Conservation (phyloP, 2,329 filamentous ascomycete genomes). For the Proliferodiscus dingleyae region DNA sequence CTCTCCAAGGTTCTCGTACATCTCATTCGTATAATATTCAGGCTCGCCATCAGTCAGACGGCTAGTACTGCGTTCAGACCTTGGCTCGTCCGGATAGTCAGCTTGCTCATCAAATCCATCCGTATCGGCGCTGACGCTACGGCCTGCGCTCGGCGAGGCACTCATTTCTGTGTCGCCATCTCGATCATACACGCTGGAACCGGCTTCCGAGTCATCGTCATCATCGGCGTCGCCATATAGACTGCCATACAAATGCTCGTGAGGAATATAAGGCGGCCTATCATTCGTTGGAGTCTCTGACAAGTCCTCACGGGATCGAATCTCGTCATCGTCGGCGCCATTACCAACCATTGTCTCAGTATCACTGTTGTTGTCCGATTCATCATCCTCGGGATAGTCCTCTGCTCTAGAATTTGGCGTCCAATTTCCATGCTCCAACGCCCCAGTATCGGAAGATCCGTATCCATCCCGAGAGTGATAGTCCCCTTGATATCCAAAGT, state of each 20-base stretch:
- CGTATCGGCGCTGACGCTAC: conserved; percentile 9
- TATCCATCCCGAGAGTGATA: conserved; percentile 11
- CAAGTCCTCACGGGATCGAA: conserved; percentile 17
- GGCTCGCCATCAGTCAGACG: conserved; percentile 2
- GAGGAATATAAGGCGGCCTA: conserved; percentile 7
- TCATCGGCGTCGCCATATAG: conserved; percentile 18
- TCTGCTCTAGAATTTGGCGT: too few relatives aligned
- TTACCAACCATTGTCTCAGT: conserved; percentile 27
- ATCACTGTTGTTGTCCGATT: conserved; percentile 25
- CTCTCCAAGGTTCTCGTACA: conserved; percentile 20
- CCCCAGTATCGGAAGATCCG: too few relatives aligned
- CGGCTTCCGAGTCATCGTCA: conserved; percentile 20
- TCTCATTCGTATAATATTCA: conserved; percentile 1
- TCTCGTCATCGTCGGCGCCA: conserved; percentile 23
- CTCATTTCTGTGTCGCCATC: conserved; percentile 35
- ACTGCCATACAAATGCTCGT: conserved; percentile 6
- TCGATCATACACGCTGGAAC: conserved; percentile 21
- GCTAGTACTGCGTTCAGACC: conserved; percentile 10
- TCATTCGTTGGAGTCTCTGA: conserved; percentile 20
- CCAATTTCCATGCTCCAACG: too few relatives aligned
- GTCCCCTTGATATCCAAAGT: conserved; percentile 9
- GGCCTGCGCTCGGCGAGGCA: conserved; percentile 19
- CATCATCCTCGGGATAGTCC: conserved; percentile 12
- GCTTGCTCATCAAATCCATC: conserved; percentile 2
- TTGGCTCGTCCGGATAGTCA: conserved; percentile 6